A percentile compares a stretch with the other conserved stretches of the same genome.
Conservation (phyloP, 2,329 filamentous ascomycete species). For the Epichloe sp. region DNA sequence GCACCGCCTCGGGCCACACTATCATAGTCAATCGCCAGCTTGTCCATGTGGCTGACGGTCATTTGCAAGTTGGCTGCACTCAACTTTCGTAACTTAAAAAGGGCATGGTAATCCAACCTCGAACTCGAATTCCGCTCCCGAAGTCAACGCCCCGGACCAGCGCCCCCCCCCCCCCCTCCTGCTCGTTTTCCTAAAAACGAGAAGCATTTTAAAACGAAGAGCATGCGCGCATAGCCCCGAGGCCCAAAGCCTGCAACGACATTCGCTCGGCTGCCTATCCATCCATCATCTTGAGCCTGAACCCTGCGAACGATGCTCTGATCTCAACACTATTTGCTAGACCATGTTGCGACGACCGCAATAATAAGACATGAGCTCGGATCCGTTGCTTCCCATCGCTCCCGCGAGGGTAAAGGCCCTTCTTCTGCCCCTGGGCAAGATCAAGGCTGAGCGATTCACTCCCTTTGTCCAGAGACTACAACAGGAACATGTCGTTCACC, state of each 20-base stretch:
- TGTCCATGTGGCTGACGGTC: neutral
- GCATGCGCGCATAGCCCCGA: neutral
- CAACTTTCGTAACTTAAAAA: neutral
- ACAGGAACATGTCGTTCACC: slow-evolving; percentile 65
- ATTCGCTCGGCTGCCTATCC: neutral
- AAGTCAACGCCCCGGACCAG: neutral
- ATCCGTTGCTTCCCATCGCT: slow-evolving; percentile 80
- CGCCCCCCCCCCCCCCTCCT: no score
- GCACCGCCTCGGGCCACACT: no score
- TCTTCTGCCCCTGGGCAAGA: slow-evolving; percentile 73
- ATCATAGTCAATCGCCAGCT: neutral
- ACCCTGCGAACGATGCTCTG: neutral
- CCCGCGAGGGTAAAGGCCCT: slow-evolving; percentile 83
- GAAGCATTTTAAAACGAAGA: neutral
- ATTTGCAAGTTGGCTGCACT: neutral
- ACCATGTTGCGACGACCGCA: slow-evolving; percentile 21
- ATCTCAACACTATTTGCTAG: slow-evolving; percentile 5
- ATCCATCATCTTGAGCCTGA: neutral
- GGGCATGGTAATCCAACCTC: neutral
- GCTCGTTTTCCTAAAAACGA: no score
- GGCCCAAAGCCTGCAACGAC: neutral
- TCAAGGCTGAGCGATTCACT: slow-evolving; percentile 69
- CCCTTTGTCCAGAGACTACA: slow-evolving; percentile 67
- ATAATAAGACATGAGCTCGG: slow-evolving; percentile 63
- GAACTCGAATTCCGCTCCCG: neutral